phyloP scores from a whole-genome alignment of 495 filamentous ascomycete genomes.

The Neurospora africana region DNA sequence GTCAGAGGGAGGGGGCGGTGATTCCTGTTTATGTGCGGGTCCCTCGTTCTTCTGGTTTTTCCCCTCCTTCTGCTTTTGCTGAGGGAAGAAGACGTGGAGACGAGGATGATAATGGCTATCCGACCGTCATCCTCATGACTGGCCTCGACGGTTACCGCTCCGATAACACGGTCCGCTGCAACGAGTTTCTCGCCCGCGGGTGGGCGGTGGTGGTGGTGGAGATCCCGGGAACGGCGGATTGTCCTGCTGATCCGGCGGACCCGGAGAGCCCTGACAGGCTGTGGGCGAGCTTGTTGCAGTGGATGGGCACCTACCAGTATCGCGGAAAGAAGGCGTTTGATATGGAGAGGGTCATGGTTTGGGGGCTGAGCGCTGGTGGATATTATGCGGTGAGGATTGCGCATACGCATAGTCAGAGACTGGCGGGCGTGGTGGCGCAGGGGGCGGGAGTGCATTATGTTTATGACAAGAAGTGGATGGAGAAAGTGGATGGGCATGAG shows the following conservation, averaged over 20 bases:
- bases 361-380: slow-evolving; percentile 65
- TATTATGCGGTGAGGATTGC: slow-evolving; percentile 69
- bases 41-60: slow-evolving; percentile 23
- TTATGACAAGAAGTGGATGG: slow-evolving; percentile 54
- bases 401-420: slow-evolving; percentile 51
- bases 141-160: slow-evolving; percentile 72
- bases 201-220: slow-evolving; percentile 56
- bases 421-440: slow-evolving; percentile 56
- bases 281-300: slow-evolving; percentile 36
- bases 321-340: slow-evolving; percentile 38
- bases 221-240: slow-evolving; percentile 74
- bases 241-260: slow-evolving; percentile 50
- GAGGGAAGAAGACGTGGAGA: too few species aligned
- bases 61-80: neutral
- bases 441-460: slow-evolving; percentile 63
- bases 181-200: slow-evolving; percentile 52
- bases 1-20: too few species aligned
- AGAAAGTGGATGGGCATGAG: slow-evolving; percentile 58
- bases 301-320: too few species aligned
- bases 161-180: slow-evolving; percentile 61
- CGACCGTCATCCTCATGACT: slow-evolving; percentile 59
- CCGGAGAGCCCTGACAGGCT: slow-evolving; percentile 40
- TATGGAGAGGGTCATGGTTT: slow-evolving; percentile 50
- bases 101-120: slow-evolving; percentile 30
- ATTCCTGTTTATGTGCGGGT: slow-evolving; percentile 59